Evolutionary conservation across 805 yeast species (phyloP), one percentile per base, ranked within the genome.

Genomic region (Wickerhamiella lipophila): DNA sequence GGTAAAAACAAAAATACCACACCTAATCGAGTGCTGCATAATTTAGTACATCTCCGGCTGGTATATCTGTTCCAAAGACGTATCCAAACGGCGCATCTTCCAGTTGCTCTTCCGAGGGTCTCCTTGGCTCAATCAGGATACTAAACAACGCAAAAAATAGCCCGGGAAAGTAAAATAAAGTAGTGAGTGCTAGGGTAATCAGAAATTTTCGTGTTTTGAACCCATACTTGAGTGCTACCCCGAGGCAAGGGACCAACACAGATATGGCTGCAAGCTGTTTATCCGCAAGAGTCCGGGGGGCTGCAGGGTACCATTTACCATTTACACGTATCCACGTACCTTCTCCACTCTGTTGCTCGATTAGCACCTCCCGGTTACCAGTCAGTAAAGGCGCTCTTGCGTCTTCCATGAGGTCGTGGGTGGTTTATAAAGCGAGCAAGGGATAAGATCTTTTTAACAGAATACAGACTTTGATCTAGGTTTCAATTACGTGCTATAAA

Each of bases 221-320:
- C 42, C 48, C 48, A 21, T 45, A 45, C 42, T 45, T 45, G 21
- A 45, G 36, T 2, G 48, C 48, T 15, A 45, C 42, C 27, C 36
- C 42, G n/a, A 56, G n/a, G 6, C 56, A 56, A 1, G 47, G 52
- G 1, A 52, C 15, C 15, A 50, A n/a, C 3, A 58, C 57, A 1
- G 47, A 15, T 1, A 56, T 15, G 6, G 47, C 32, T 2, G 56
- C 52, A 1, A 54, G 35, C 39, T 51, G 58, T 27, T 58, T 59
- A 11, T 21, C 26, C n/a, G 18, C 27, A 0, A 54, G 50, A 9
- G 43, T 27, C 4, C 48, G 12, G 2, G 39, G 35, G 4, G 27
- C 42, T 6, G 48, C 32, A 3, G 48, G 48, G 27, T 45, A 45
- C 48, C 48, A 45, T 13, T 36, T 25, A 2, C 48, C 48, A 9